Evolutionary conservation across 495 filamentous ascomycete species (phyloP).

Genomic region (Sabuloglossum arenarium): DNA sequence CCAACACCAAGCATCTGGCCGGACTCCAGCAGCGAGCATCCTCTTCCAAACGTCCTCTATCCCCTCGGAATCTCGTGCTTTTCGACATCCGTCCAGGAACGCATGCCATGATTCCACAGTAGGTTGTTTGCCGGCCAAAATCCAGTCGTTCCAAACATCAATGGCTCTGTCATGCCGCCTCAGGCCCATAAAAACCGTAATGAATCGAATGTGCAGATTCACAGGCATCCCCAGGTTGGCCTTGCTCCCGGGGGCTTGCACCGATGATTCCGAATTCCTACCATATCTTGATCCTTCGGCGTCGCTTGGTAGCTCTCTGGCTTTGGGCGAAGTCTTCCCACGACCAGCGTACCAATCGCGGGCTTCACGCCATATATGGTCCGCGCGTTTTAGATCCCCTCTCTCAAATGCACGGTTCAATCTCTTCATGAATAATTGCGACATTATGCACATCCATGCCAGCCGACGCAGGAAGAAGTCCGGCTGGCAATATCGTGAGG

Average conservation of each 20-base stretch:
- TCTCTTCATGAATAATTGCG: slow-evolving; percentile 1
- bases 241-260: background rate
- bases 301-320: background rate
- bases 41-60: slow-evolving; percentile 37
- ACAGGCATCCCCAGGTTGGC: background rate
- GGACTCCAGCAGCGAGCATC: slow-evolving; percentile 26
- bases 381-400: slow-evolving; percentile 3
- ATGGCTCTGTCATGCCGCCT: slow-evolving; percentile 25
- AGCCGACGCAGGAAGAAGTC: background rate
- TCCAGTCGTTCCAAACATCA: slow-evolving; percentile 38
- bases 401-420: slow-evolving; percentile 10
- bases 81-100: slow-evolving; percentile 39
- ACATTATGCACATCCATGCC: background rate
- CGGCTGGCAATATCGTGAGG: background rate
- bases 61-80: slow-evolving; percentile 23
- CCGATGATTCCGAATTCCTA: background rate
- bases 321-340: background rate
- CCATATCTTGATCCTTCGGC: background rate
- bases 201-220: slow-evolving; percentile 29
- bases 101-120: slow-evolving; percentile 35
- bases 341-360: background rate
- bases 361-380: slow-evolving; percentile 8
- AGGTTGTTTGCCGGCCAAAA: slow-evolving; percentile 26
- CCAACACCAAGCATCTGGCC: slow-evolving; percentile 38
- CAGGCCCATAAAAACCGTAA: slow-evolving; percentile 28